Base-by-base conservation (phyloP, 768 basidiomycete species). In the Dentipellis fragilis region DNA sequence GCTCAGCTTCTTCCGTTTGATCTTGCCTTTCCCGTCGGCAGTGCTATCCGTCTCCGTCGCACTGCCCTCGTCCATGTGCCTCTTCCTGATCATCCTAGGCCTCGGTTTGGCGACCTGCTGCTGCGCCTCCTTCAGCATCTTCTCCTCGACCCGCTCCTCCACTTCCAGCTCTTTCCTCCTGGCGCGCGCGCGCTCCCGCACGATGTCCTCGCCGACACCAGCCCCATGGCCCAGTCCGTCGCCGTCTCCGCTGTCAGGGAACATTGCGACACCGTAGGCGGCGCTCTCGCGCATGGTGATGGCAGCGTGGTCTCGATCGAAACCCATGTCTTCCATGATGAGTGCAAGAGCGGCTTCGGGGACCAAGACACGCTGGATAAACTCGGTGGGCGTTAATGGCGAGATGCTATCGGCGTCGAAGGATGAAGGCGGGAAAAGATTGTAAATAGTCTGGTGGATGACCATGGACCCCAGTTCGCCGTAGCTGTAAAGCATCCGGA, bases 201-300 rank as follows among this genome's bases (percentile, higher is more conserved):
- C 71, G 17, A 77, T 74, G 34, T 63, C 66, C 55, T 79, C 75
- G 2, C 71, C 75, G 3, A 71, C 74, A 3, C 70, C 75, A 4
- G 62, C 58, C 16, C 55, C 62, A 42, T 59, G 64, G 48, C 54
- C 75, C 4, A 61, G 57, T 12, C 55, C 63, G 42, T 62, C 65
- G 49, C 54, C 60, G 10, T 75, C 71, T 34, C 72, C 76, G 45
- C 78, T 79, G 42, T 82, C 85, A 0, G 89, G 88, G 66, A 92
- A 94, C 83, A 89, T 87, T 6, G 85, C 83, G 8, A 85, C 84
- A 0, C 93, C 93, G 65, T 92, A 96, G 37, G 80, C 79, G 0
- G 85, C 78, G 57, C 92, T 94, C 48, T 89, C 84, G 29, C 81
- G 76, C 50, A 93, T 67, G 5, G 89, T 80, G 19, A 69, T 64